These are phyloP conservation scores for Debaryomyces subglobosus DNA, from an alignment of 1,139 yeast species.

Conservation along the genomic window DNA sequence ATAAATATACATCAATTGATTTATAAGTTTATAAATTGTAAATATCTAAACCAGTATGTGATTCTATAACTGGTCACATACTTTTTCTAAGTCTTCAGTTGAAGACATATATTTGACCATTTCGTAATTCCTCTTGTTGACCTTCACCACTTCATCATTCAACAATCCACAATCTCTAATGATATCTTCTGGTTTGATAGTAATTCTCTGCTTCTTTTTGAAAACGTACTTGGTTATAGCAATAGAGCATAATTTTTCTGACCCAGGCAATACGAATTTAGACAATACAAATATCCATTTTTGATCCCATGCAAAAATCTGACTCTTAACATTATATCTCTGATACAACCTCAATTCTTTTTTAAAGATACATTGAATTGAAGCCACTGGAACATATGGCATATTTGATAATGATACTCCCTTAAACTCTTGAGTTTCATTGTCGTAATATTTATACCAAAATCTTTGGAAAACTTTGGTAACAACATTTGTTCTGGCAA, in stretches of 20 bases:
- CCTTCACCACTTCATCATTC: constrained; percentile 50
- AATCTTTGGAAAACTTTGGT: constrained; percentile 55
- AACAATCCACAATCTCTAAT: constrained; percentile 59
- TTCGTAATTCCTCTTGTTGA: constrained; percentile 35
- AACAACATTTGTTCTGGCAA: constrained; percentile 71
- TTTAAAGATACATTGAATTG: constrained; percentile 67
- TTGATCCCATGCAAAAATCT: constrained; percentile 80
- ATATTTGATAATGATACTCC: constrained; percentile 29
- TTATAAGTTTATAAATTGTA: neutral
- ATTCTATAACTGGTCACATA: constrained; percentile 9
- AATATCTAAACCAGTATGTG: neutral
- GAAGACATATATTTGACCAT: constrained; percentile 33
- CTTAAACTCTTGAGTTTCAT: constrained; percentile 41
- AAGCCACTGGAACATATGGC: constrained; percentile 81
- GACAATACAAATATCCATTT: constrained; percentile 82
- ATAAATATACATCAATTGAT: neutral
- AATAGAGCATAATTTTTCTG: constrained; percentile 54
- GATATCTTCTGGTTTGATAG: constrained; percentile 67
- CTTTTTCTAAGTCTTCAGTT: constrained; percentile 34
- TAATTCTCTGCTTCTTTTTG: constrained; percentile 67
- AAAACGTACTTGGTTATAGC: constrained; percentile 81
- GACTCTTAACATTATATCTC: constrained; percentile 55
- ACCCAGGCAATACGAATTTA: constrained; percentile 52
- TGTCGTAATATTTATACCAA: constrained; percentile 44
- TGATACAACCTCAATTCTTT: constrained; percentile 74